phyloP scores from a whole-genome alignment of 2,329 filamentous ascomycete species.

The Aspergillus calidoustus region DNA sequence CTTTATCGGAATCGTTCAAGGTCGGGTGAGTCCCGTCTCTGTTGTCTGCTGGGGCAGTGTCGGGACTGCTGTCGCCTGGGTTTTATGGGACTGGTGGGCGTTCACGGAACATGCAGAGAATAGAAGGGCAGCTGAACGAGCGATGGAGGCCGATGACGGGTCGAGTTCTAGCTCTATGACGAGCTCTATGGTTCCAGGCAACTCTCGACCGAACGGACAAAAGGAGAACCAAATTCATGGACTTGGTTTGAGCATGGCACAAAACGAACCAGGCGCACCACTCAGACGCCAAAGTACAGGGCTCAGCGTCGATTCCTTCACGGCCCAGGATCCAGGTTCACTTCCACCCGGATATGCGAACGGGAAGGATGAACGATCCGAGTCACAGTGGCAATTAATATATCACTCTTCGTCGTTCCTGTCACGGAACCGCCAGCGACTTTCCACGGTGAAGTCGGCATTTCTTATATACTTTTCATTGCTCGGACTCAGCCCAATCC shows the following conservation, averaged over 20 bases:
- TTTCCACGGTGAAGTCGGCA: slow-evolving; percentile 89
- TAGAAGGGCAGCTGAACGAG: slow-evolving; percentile 32
- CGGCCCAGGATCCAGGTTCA: slow-evolving; percentile 44
- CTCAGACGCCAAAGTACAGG: slow-evolving; percentile 34
- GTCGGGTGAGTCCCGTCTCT: slow-evolving; percentile 85
- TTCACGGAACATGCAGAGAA: slow-evolving; percentile 65
- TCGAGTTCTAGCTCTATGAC: slow-evolving; percentile 47
- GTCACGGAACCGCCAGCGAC: slow-evolving; percentile 62
- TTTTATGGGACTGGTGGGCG: slow-evolving; percentile 90
- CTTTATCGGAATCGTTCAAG: slow-evolving; percentile 87
- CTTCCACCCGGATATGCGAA: slow-evolving; percentile 26
- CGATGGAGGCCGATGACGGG: slow-evolving; percentile 41
- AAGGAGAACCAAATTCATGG: slow-evolving; percentile 43
- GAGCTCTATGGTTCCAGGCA: slow-evolving; percentile 36
- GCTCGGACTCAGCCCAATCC: slow-evolving; percentile 88
- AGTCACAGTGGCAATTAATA: slow-evolving; percentile 24
- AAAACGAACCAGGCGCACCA: slow-evolving; percentile 39
- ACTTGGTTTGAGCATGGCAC: slow-evolving; percentile 49
- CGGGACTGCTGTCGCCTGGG: slow-evolving; percentile 84
- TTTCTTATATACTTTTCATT: slow-evolving; percentile 91
- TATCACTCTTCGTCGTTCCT: slow-evolving; percentile 48
- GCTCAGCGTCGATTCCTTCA: slow-evolving; percentile 52
- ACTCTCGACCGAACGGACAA: slow-evolving; percentile 32
- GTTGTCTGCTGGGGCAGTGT: slow-evolving; percentile 84
- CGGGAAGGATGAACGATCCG: slow-evolving; percentile 22